Evolutionary conservation across 768 basidiomycete species (phyloP), one percentile per base, ranked within the genome.

Genomic region (Paxillus involutus): DNA sequence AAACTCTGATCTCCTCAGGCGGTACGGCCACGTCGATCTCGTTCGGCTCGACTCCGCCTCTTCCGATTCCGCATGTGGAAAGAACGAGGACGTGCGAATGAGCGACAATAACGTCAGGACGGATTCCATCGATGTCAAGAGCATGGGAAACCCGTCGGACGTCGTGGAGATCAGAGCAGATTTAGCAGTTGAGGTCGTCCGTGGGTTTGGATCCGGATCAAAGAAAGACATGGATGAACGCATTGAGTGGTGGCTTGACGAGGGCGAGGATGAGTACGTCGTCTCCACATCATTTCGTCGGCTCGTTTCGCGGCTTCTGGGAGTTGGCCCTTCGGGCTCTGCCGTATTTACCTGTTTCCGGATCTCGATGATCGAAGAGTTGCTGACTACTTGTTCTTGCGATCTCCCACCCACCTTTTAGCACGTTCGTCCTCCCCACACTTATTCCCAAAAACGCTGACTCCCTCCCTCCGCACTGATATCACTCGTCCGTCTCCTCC

Each of bases 171-270:
- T 94, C 41, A 80, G 78, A 40, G 91, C 88, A 17, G 88, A 91
- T 71, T 64, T 89, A 43, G 74, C 86, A 11, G 78, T 91, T 21
- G 65, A 75, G 9, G 71, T 71, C 24, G 65, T 80, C 40, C 56
- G 32, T 53, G 57, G 29, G 49, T 57, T 29, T 35, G 30, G 24
- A 7, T 37, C 30, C 5, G 59, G 50, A 32, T 56, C 39, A 13
- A 63, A 71, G 39, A 42, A 47, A 6, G 52, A 62, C 40, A 19
- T 51, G 13, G 45, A 7, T 14, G 50, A 60, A 4, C 80, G 92
- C 37, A 86, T 97, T 9, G 91, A 98, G 56, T 97, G 91, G 86
- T 94, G 94, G 91, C 73, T 98, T 12, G 93, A 97, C 58, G 81
- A 87, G 64, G 90, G 88, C 3, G 88, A 88, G 17, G 94, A 96